phyloP scores from a whole-genome alignment of 2,329 filamentous ascomycete genomes.

The Beauveria bassiana region DNA sequence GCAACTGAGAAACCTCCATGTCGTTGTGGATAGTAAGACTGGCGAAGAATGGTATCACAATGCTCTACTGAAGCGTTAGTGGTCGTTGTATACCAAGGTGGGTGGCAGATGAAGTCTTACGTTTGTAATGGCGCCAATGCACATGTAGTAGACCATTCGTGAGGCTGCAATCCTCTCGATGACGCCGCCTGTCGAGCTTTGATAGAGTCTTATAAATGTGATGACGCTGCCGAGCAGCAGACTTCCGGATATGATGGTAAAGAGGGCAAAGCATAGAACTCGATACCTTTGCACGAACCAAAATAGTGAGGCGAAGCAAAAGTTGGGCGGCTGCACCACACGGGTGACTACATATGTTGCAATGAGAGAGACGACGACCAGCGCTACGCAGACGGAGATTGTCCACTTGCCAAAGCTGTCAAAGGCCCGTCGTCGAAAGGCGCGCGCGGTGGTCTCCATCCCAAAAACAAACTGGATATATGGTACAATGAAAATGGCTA shows the following conservation, averaged over 20 bases:
- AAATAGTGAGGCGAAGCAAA: constrained; percentile 60
- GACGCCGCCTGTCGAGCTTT: constrained; percentile 45
- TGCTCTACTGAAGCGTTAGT: constrained; percentile 37
- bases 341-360: constrained; percentile 52
- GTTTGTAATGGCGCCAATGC: constrained; percentile 47
- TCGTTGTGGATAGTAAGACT: constrained; percentile 40
- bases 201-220: constrained; percentile 51
- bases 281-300: constrained; percentile 59
- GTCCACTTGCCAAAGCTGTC: constrained; percentile 52
- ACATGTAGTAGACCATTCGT: constrained; percentile 61
- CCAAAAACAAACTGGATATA: constrained; percentile 60
- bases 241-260: constrained; percentile 41
- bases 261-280: constrained; percentile 45
- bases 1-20: constrained; percentile 27
- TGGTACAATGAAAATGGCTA: constrained; percentile 60
- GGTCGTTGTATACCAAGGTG: too few species aligned
- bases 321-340: constrained; percentile 45
- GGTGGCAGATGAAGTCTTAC: constrained; percentile 33
- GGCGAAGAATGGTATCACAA: constrained; percentile 58
- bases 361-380: constrained; percentile 43
- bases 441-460: constrained; percentile 51
- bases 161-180: constrained; percentile 57
- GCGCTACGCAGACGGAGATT: constrained; percentile 46
- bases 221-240: constrained; percentile 43
- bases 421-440: constrained; percentile 48